Conservation (phyloP, 805 yeast species). For the Osmozyma mogii region DNA sequence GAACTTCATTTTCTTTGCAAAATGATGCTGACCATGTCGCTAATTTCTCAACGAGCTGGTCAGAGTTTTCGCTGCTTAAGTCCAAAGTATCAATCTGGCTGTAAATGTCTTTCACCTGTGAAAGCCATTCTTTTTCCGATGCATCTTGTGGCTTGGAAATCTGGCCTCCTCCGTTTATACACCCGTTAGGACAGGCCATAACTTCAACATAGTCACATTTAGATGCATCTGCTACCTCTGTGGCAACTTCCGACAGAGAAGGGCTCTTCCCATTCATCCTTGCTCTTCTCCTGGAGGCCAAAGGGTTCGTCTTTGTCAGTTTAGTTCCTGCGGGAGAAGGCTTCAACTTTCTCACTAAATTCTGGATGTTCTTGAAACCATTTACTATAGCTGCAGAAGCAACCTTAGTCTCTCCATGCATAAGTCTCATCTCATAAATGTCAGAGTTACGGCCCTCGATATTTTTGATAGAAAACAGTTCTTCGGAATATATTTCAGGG, state of each 20-base stretch:
- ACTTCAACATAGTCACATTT: slow-evolving; percentile 80
- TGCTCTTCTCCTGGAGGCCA: slow-evolving; percentile 39
- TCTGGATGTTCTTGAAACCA: slow-evolving; percentile 93
- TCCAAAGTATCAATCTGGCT: slow-evolving; percentile 18
- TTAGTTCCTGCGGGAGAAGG: slow-evolving; percentile 18
- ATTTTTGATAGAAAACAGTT: slow-evolving; percentile 22
- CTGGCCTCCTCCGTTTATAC: slow-evolving; percentile 96
- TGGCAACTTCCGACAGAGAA: slow-evolving; percentile 10
- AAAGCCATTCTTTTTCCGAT: slow-evolving; percentile 39
- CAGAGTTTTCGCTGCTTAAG: slow-evolving; percentile 5
- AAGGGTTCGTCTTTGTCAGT: slow-evolving; percentile 20
- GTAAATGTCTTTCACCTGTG: slow-evolving; percentile 27
- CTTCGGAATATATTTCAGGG: slow-evolving; percentile 11
- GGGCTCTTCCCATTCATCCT: slow-evolving; percentile 19
- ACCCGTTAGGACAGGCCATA: slow-evolving; percentile 98
- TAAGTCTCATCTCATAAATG: slow-evolving; percentile 58
- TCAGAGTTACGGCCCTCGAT: slow-evolving; percentile 71
- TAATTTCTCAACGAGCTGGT: slow-evolving; percentile 12
- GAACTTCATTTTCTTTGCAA: slow-evolving; percentile 19
- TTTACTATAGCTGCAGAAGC: slow-evolving; percentile 63
- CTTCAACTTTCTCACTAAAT: slow-evolving; percentile 76
- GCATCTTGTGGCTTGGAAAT: slow-evolving; percentile 40
- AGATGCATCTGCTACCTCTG: slow-evolving; percentile 48
- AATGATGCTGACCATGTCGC: slow-evolving; percentile 29
- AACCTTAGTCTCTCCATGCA: slow-evolving; percentile 28